Percentiles rank a stretch among this genome's conserved stretches.
Evolutionary conservation across 176 grass and related monocot species (phyloP).

Genomic region (Elymus sibiricus): DNA sequence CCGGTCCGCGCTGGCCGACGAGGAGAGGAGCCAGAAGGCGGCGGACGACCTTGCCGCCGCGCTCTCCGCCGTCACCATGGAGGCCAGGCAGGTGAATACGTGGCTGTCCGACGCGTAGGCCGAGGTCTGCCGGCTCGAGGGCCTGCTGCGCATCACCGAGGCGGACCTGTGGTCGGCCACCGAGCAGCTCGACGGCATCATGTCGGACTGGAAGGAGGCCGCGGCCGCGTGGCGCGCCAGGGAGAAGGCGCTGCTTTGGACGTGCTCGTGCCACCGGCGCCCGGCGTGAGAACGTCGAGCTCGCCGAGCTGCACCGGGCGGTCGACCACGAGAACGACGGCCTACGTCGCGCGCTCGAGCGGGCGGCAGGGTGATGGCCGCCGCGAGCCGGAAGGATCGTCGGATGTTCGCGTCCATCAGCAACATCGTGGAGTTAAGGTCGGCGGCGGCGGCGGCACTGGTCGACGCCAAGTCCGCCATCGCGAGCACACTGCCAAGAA

Average conservation of each 20-base stretch:
- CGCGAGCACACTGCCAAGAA: too few species aligned
- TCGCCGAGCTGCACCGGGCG: constrained; percentile 33
- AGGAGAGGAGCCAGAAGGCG: constrained; percentile 63
- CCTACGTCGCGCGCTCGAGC: constrained; percentile 60
- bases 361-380: constrained; percentile 15
- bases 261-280: constrained; percentile 27
- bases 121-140: constrained; percentile 24
- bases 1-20: constrained; percentile 30
- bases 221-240: too few species aligned
- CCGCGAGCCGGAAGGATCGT: constrained; percentile 17
- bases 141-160: constrained; percentile 26
- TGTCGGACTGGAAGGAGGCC: too few species aligned
- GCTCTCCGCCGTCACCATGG: constrained; percentile 67
- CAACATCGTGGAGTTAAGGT: constrained; percentile 64
- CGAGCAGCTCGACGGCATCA: too few species aligned
- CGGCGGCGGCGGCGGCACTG: constrained; percentile 29
- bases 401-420: constrained; percentile 61
- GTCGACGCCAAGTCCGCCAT: too few species aligned
- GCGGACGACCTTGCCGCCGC: constrained; percentile 53
- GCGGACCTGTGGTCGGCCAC: constrained; percentile 32
- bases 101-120: constrained; percentile 46
- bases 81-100: constrained; percentile 58
- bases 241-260: too few species aligned
- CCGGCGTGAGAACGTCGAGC: constrained; percentile 32
- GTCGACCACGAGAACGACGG: constrained; percentile 49